Evolutionary conservation across 768 basidiomycete genomes (phyloP).

Genomic region (Gyrodon lividus): DNA sequence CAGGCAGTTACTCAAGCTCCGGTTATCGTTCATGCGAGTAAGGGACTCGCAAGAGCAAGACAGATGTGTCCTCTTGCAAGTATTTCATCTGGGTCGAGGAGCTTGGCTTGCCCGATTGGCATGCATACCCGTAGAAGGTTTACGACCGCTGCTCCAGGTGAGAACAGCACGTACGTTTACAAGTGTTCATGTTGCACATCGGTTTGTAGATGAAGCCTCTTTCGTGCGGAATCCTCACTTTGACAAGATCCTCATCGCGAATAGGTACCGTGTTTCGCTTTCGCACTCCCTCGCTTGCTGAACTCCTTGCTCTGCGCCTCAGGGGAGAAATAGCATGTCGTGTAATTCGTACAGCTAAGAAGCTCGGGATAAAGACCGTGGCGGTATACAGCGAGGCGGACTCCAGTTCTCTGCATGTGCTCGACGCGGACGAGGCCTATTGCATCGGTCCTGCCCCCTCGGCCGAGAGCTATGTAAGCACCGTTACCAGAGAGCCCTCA

Average conservation of each 20-base stretch:
- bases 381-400: conserved; percentile 92
- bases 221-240: conserved; percentile 54
- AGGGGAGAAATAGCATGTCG: conserved; percentile 97
- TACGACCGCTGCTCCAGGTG: conserved; percentile 17
- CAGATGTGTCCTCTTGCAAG: conserved; percentile 7
- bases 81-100: background rate
- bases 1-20: conserved; percentile 11
- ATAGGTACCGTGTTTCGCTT: conserved; percentile 50
- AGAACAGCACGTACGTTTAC: background rate
- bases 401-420: conserved; percentile 75
- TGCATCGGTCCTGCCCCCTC: conserved; percentile 92
- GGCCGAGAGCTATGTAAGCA: conserved; percentile 81
- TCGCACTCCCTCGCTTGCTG: background rate
- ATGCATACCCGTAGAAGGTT: conserved; percentile 11
- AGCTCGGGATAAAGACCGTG: conserved; percentile 87
- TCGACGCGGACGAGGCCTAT: conserved; percentile 87
- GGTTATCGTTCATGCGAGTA: conserved; percentile 5
- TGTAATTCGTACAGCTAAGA: conserved; percentile 86
- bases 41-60: conserved; percentile 6
- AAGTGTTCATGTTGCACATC: background rate
- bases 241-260: conserved; percentile 90
- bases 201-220: conserved; percentile 1
- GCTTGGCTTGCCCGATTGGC: background rate
- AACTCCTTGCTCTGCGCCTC: background rate
- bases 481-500: background rate